Evolutionary conservation across 768 basidiomycete genomes (phyloP), one percentile per base, ranked within the genome.

Genomic region (Butyriboletus loyo): DNA sequence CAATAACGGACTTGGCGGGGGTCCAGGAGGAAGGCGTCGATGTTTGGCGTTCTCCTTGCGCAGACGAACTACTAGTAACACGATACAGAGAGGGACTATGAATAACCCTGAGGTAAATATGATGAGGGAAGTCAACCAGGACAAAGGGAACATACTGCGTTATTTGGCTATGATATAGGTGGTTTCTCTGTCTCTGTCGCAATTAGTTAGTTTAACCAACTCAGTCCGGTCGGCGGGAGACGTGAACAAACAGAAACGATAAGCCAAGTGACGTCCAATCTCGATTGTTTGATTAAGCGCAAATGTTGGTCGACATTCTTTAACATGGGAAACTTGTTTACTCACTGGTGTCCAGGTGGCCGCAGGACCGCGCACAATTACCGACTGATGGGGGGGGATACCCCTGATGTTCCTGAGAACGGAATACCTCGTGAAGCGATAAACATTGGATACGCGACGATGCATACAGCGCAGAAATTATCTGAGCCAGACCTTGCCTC

Each of bases 1-100:
- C 1, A 66, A 22, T 14, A 63, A 0, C 0, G 66, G 66, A 9
- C 28, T 46, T n/a, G 52, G 64, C 1, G 52, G 57, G 9, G 63
- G 63, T 15, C 64, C 60, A 32, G 66, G 64, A 38, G 63, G 66
- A 11, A 63, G 46, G 14, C 45, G 51, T 32, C 24, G 63, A 27
- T 46, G 53, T 13, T 15, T 11, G 7, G 17, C n/a, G 13, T 46
- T 36, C 47, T 50, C 52, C 40, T 41, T 66, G 25, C 30, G 40
- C n/a, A 65, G 39, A 41, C 38, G 39, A 24, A 17, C 36, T 8
- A 55, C 22, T 15, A 63, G 21, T 2, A 60, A 50, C 15, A 46
- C 52, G 2, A 65, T 3, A 21, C 54, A 52, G 32, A 56, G 19
- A 27, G 50, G 21, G 27, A 62, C 9, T 28, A 50, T 36, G 30